Evolutionary conservation across 805 yeast species (phyloP).

Genomic region (Suhomyces sp.): DNA sequence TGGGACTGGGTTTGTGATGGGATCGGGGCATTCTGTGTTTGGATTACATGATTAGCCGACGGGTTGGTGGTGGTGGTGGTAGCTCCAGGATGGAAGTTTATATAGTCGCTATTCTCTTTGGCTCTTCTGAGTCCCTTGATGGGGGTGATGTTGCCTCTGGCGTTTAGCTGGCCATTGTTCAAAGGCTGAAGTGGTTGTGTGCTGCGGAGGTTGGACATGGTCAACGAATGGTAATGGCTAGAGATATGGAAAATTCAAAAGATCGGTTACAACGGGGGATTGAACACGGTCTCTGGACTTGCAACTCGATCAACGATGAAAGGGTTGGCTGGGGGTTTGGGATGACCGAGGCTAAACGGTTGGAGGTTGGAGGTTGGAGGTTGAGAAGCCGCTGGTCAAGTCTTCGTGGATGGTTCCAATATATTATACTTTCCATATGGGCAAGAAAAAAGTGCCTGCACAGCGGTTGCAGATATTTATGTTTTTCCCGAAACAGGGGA

Average conservation of each 20-base stretch:
- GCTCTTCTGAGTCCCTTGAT: conserved; percentile 34
- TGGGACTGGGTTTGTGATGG: conserved; percentile 13
- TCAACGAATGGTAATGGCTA: neutral
- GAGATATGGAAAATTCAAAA: too few relatives aligned
- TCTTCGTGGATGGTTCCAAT: conserved; percentile 5
- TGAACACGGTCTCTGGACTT: too few relatives aligned
- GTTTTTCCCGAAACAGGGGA: conserved; percentile 12
- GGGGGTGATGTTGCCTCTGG: conserved; percentile 44
- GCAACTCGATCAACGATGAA: too few relatives aligned
- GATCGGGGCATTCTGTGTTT: neutral
- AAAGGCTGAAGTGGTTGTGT: conserved; percentile 54
- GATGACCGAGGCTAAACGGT: too few relatives aligned
- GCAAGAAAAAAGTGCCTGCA: conserved; percentile 2
- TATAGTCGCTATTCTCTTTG: conserved; percentile 18
- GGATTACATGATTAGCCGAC: conserved; percentile 5
- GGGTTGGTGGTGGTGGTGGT: conserved; percentile 2
- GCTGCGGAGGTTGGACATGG: conserved; percentile 9
- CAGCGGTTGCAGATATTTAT: conserved; percentile 10
- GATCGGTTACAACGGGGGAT: too few relatives aligned
- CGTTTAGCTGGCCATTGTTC: conserved; percentile 51
- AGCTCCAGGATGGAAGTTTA: too few relatives aligned
- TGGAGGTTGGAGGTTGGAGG: too few relatives aligned
- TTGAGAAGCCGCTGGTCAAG: too few relatives aligned
- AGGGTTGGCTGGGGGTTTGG: neutral
- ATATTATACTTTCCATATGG: conserved; percentile 3